Base-by-base conservation (phyloP, 768 basidiomycete species). In the Xerocomus spinulosus region DNA sequence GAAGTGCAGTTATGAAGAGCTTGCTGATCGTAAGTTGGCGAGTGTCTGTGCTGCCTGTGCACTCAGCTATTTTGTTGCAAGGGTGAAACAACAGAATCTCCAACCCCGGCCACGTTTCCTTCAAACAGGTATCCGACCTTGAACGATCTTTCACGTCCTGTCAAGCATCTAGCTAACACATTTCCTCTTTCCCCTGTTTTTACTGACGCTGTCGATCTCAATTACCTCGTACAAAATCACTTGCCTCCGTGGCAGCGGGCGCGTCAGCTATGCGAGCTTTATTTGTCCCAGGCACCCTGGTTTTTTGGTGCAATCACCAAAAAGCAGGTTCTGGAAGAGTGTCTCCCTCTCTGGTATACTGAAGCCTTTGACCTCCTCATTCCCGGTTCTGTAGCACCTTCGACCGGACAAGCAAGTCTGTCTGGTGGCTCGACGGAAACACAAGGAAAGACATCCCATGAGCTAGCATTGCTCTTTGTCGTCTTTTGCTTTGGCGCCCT, bases 281-380 rank as follows among this genome's bases (percentile, higher is more conserved):
- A 88, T 62, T 74, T 87, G 33, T 81, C 82, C n/a, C 81, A 85
- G 57, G 83, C 85, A 3, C 82, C 83, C 0, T 89, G 87, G 87
- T 86, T 87, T 60, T 87, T 85, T 49, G 82, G 85, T 18, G 81
- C 85, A 2, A 78, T 88, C 30, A 81, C 81, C 3, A 70, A 73
- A 36, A 70, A 69, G 14, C 85, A 89, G 51, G 64, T 85, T 9
- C 63, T 78, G n/a, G 79, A 84, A 47, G 82, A 85, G 50, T 65
- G 80, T 15, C 67, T 85, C n/a, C 83, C 83, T 14, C 54, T 78
- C 35, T 85, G 81, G 80, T 86, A 83, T 50, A 63, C 63, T n/a
- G 81, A 77, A 53, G 77, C 76, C 3, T 62, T 34, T 52, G 64
- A 42, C 51, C 67, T 55, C 45, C 34, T 52, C 15, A 44, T 50